Percentiles rank a stretch among this genome's conserved stretches.
phyloP scores from a whole-genome alignment of 1,139 yeast species.

The Geotrichum bryndzae region DNA sequence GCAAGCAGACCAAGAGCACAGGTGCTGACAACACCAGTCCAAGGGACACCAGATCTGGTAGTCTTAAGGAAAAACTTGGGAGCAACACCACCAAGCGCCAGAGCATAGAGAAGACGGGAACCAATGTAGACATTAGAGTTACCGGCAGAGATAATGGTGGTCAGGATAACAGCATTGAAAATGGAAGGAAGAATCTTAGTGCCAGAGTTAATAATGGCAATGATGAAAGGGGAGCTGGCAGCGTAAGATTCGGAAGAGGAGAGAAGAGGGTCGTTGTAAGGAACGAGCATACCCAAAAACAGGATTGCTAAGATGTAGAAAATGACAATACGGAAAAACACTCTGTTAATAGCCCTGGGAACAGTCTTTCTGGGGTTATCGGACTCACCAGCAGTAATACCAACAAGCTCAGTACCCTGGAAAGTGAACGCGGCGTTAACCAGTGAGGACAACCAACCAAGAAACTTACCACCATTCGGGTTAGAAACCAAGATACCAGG shows the following conservation, averaged over 20 bases:
- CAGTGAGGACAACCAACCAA: slow-evolving; percentile 46
- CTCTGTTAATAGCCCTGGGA: slow-evolving; percentile 53
- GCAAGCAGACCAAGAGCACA: slow-evolving; percentile 53
- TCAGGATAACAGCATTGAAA: slow-evolving; percentile 47
- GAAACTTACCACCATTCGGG: slow-evolving; percentile 41
- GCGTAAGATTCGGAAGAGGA: slow-evolving; percentile 37
- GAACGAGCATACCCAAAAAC: slow-evolving; percentile 44
- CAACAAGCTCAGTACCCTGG: slow-evolving; percentile 62
- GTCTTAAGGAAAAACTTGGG: slow-evolving; percentile 43
- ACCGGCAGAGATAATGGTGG: slow-evolving; percentile 48
- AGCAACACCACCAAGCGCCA: slow-evolving; percentile 47
- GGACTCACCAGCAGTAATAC: slow-evolving; percentile 63
- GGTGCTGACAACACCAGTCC: slow-evolving; percentile 41
- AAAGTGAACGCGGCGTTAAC: slow-evolving; percentile 62
- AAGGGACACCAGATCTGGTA: slow-evolving; percentile 46
- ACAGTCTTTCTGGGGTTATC: slow-evolving; percentile 52
- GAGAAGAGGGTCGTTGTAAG: slow-evolving; percentile 41
- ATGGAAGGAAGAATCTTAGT: slow-evolving; percentile 15
- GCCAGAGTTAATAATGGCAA: slow-evolving; percentile 32
- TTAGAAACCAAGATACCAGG: slow-evolving; percentile 48
- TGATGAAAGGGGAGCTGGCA: slow-evolving; percentile 58
- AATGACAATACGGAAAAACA: slow-evolving; percentile 49
- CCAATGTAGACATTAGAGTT: slow-evolving; percentile 50
- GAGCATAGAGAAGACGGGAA: slow-evolving; percentile 43
- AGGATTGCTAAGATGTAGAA: slow-evolving; percentile 44